Percentiles rank a stretch among this genome's conserved stretches.
Evolutionary conservation across 75 land plant genomes (phyloP).

Genomic region (Pinus tabuliformis): DNA sequence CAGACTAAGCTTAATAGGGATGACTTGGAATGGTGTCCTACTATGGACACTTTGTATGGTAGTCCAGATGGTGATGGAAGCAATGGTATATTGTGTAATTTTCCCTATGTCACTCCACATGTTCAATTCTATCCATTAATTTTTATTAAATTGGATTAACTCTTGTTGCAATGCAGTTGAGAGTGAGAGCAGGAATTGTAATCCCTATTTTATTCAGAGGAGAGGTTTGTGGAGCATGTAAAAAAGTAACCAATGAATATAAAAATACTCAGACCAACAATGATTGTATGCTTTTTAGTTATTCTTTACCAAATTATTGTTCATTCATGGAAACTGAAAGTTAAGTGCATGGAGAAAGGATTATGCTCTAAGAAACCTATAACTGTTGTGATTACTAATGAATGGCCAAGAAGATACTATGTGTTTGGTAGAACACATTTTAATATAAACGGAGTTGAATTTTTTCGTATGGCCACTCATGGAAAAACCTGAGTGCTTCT

Average conservation of each 20-base stretch:
- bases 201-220: conserved; percentile 71
- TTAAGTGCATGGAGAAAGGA: conserved; percentile 52
- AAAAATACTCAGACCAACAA: neutral
- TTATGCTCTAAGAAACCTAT: conserved; percentile 54
- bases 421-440: conserved; percentile 58
- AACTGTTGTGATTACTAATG: conserved; percentile 75
- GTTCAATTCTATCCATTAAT: neutral
- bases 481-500: conserved; percentile 40
- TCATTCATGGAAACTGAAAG: conserved; percentile 15
- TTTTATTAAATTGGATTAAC: neutral
- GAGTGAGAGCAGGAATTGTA: conserved; percentile 62
- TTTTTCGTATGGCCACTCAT: conserved; percentile 63
- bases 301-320: neutral
- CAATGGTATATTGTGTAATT: conserved; percentile 35
- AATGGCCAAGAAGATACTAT: conserved; percentile 89
- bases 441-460: conserved; percentile 88
- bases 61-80: conserved; percentile 81
- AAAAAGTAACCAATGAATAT: conserved; percentile 21
- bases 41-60: conserved; percentile 93
- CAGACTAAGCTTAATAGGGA: too few species aligned
- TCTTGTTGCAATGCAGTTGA: neutral
- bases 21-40: conserved; percentile 43
- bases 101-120: neutral
- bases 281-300: neutral
- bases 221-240: conserved; percentile 83